Evolutionary conservation across 1,284 basidiomycete genomes (phyloP).

Genomic region (Sanghuangporus sanghuang): DNA sequence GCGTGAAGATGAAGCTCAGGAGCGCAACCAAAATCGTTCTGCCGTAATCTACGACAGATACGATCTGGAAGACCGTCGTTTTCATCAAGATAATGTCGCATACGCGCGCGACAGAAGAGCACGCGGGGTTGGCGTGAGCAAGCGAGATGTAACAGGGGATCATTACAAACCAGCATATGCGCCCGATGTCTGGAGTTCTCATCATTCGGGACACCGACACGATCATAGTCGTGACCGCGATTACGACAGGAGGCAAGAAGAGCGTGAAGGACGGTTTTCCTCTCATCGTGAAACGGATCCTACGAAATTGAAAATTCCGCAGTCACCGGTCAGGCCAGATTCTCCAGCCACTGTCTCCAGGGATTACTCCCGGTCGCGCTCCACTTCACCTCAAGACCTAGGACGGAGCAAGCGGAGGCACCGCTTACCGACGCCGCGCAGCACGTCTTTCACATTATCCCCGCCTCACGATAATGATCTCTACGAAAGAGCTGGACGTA

Average conservation of each 20-base stretch:
- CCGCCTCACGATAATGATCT: constrained; percentile 10
- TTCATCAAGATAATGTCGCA: constrained; percentile 28
- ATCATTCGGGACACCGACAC: constrained; percentile 6
- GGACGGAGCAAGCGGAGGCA: constrained; percentile 10
- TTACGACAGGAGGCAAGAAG: neutral
- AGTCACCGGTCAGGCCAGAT: neutral
- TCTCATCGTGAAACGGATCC: neutral
- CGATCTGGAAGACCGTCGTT: constrained; percentile 39
- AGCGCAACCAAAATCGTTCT: constrained; percentile 12
- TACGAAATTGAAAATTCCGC: neutral
- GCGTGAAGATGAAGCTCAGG: constrained; percentile 13
- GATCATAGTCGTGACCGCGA: constrained; percentile 21
- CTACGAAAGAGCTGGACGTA: constrained; percentile 11
- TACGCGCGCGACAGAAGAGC: neutral
- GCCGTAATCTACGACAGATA: constrained; percentile 37
- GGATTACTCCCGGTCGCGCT: constrained; percentile 8
- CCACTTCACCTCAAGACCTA: neutral
- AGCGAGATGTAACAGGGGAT: constrained; percentile 3
- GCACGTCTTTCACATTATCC: constrained; percentile 7
- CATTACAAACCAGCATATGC: constrained; percentile 10
- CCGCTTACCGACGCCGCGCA: constrained; percentile 17
- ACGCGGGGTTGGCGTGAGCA: neutral
- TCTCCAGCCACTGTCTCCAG: neutral
- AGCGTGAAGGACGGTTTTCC: neutral
- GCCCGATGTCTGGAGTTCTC: neutral